phyloP scores from a whole-genome alignment of 192 early-diverging fungal genomes.

The Umbelopsis isabellina region DNA sequence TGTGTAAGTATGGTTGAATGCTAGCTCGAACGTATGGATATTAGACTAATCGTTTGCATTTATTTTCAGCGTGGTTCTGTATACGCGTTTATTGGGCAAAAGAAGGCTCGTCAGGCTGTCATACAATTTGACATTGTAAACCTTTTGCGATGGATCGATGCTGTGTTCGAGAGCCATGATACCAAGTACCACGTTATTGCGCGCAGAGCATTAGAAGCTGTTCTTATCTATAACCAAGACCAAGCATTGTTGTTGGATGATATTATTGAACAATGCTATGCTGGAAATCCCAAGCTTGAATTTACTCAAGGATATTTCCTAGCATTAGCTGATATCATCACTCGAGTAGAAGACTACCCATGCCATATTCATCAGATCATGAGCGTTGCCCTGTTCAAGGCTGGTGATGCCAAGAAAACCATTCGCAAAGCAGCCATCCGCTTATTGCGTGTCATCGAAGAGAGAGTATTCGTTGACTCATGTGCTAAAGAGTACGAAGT shows the following conservation, averaged over 20 bases:
- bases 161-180: slow-evolving; percentile 63
- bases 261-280: slow-evolving; percentile 74
- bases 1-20: slow-evolving; percentile 52
- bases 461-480: slow-evolving; percentile 59
- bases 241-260: slow-evolving; percentile 59
- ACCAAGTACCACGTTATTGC: slow-evolving; percentile 57
- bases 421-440: slow-evolving; percentile 73
- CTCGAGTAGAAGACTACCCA: slow-evolving; percentile 64
- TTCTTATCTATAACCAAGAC: slow-evolving; percentile 67
- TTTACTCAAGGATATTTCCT: slow-evolving; percentile 75
- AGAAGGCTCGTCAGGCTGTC: slow-evolving; percentile 38
- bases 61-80: slow-evolving; percentile 51
- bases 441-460: slow-evolving; percentile 73
- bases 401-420: slow-evolving; percentile 69
- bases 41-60: background rate
- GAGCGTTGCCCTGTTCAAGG: slow-evolving; percentile 76
- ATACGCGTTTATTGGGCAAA: slow-evolving; percentile 43
- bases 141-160: slow-evolving; percentile 65
- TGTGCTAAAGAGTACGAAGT: slow-evolving; percentile 69
- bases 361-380: slow-evolving; percentile 63
- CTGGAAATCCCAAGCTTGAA: slow-evolving; percentile 60
- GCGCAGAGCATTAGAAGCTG: slow-evolving; percentile 66
- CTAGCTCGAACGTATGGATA: background rate
- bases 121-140: slow-evolving; percentile 56
- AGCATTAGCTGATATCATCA: slow-evolving; percentile 73